These are phyloP conservation scores for Mycena kentingensis DNA, from an alignment of 768 basidiomycete genomes.

Conservation along the genomic window DNA sequence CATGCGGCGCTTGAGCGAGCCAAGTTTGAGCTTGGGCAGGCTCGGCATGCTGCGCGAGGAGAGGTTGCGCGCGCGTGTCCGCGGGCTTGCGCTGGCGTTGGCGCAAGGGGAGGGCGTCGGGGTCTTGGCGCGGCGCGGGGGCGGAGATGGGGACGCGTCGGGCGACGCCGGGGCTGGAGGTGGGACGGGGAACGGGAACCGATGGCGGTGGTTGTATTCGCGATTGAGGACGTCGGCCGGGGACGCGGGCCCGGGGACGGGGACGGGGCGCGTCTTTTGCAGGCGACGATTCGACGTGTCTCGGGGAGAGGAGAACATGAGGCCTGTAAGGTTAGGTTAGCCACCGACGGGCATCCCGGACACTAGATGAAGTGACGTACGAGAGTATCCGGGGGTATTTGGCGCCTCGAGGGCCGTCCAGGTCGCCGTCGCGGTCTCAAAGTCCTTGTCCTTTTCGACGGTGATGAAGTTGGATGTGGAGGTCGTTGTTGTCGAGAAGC, in stretches of 20 bases:
- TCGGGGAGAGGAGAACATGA: constrained; percentile 3
- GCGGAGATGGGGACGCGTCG: neutral
- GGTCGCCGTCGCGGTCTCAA: constrained; percentile 4
- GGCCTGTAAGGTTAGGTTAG: neutral
- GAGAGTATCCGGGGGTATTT: constrained; percentile 17
- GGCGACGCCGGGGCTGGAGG: neutral
- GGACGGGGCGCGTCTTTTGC: constrained; percentile 10
- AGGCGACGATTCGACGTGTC: neutral
- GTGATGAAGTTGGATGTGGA: constrained; percentile 15
- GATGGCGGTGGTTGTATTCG: constrained; percentile 2
- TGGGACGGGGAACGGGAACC: neutral
- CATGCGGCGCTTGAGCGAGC: neutral
- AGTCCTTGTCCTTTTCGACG: constrained; percentile 16
- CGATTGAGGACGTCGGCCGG: constrained; percentile 18
- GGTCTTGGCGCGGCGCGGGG: neutral
- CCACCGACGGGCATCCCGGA: neutral
- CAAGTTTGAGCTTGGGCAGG: neutral
- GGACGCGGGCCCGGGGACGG: constrained; percentile 7
- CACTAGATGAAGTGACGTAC: neutral
- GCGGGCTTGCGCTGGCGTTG: neutral
- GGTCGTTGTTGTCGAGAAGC: constrained; percentile 17
- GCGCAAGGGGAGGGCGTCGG: neutral
- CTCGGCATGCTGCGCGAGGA: constrained; percentile 7
- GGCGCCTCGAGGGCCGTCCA: constrained; percentile 22
- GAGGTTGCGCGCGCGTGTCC: constrained; percentile 4